Evolutionary conservation across 2,329 filamentous ascomycete species (phyloP), one percentile per base, ranked within the genome.

Genomic region (Beauveria australis): DNA sequence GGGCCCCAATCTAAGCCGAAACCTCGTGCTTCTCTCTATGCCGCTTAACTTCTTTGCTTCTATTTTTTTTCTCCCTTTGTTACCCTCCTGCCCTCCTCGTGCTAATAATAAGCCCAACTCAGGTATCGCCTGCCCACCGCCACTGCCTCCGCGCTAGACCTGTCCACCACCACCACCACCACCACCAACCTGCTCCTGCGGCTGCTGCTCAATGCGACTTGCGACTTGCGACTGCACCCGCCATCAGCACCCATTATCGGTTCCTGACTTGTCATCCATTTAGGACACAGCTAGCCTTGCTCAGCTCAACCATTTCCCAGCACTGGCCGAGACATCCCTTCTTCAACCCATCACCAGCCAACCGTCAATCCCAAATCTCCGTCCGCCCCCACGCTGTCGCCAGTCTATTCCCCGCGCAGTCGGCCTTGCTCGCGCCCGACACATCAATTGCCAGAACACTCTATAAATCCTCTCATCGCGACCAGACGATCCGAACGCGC

Each of bases 281-380:
- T 18, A 26, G 26, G 26, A 14, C 18, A 47, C 33, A 48, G 16
- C 28, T 37, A 55, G 33, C 43, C 47, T 43, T 5, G 33, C 30
- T 58, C 24, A 30, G 33, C 24, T 37, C 22, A 14, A 37, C 12
- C 33, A 37, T 37, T 43, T 58, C 33, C 53, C 24, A 28, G 46
- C 46, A 30, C 54, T 26, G 26, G n/a, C 48, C 40, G 48, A 59
- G 37, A 53, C 56, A 52, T 40, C 43, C 43, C 33, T 48, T 56
- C 53, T 56, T 56, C 55, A 22, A 58, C 55, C 16, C 55, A 59
- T 41, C 47, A 24, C 33, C 47, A 18, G 24, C 55, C 19, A 37
- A 51, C 55, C 8, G 7, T 33, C 18, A 28, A 49, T 12, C 37
- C 7, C 37, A 19, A 30, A 43, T 16, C 19, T 14, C 44, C 55